These are phyloP conservation scores for Ceratobasidium sp. DNA, from an alignment of 1,284 basidiomycete species.

Conservation along the genomic window DNA sequence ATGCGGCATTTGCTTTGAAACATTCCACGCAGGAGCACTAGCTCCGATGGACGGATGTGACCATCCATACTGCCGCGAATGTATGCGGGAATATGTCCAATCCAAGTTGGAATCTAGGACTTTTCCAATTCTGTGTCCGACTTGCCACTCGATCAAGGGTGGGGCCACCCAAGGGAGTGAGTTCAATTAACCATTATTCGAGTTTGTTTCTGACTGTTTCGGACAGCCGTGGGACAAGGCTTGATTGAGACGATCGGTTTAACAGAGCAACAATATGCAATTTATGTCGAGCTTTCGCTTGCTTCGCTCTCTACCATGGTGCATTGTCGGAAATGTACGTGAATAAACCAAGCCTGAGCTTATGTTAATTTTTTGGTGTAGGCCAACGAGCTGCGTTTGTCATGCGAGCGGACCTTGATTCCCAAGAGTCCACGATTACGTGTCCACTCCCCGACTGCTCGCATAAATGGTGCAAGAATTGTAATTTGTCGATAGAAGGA, in stretches of 20 bases:
- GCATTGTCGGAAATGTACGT: constrained; percentile 64
- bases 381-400: constrained; percentile 39
- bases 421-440: constrained; percentile 27
- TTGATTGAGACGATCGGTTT: constrained; percentile 65
- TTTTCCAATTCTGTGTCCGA: constrained; percentile 73
- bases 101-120: constrained; percentile 66
- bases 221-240: constrained; percentile 60
- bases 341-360: background rate
- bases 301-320: constrained; percentile 66
- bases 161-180: constrained; percentile 59
- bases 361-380: background rate
- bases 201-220: background rate
- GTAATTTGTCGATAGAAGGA: constrained; percentile 41
- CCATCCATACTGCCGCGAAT: constrained; percentile 70
- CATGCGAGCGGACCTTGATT: constrained; percentile 45
- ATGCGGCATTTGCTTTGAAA: constrained; percentile 71
- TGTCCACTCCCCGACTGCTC: constrained; percentile 46
- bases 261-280: constrained; percentile 61
- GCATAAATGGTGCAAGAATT: constrained; percentile 49
- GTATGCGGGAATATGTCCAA: constrained; percentile 62
- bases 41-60: constrained; percentile 63
- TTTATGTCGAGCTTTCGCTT: constrained; percentile 68
- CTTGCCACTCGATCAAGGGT: constrained; percentile 57
- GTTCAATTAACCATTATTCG: constrained; percentile 47
- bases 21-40: constrained; percentile 62